Base-by-base conservation (phyloP, 768 basidiomycete species). In the Termitomyces titanicus region DNA sequence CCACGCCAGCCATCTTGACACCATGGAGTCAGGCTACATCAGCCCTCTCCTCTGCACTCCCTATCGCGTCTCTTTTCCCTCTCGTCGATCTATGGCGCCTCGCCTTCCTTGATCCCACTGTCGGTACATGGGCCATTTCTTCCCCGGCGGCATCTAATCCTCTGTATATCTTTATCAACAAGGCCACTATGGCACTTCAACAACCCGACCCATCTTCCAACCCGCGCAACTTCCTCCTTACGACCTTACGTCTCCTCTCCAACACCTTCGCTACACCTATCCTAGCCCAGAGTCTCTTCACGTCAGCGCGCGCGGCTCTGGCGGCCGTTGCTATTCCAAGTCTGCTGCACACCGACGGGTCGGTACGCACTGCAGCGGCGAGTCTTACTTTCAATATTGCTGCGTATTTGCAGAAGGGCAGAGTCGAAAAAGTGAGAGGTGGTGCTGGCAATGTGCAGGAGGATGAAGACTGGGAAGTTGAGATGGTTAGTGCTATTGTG, bases 391-490 rank as follows among this genome's bases (percentile, higher is more conserved):
- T 96, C 65, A 88, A 95, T 62, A 67, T 87, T 17, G 80, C 85
- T 2, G 83, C 80, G 18, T 79, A 75, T 63, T 62, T 92, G 45
- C 92, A 94, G 74, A 79, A 75, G 56, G 74, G 71, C 15, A 72
- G 88, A 39, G 75, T 86, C 12, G 83, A 72, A 24, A 68, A 65
- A 54, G 53, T 69, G 40, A 66, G 64, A 37, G 70, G 69, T 22
- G 72, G 60, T 13, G 63, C 60, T 20, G 64, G 57, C n/a, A 70
- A 68, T 3, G 76, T 74, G 25, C 74, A 71, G 15, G 84, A 81
- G 49, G 82, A 84, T 51, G 90, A 80, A 18, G 94, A 94, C 52
- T 95, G 92, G 91, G 85, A 92, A 64, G 75, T 89, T 0, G 95
- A 97, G 73, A 70, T 96, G 31, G 74, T 86, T 2, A 90, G 87